Evolutionary conservation across 139 green algal species (phyloP).

Genomic region (Auxenochlorella pyrenoidosa): DNA sequence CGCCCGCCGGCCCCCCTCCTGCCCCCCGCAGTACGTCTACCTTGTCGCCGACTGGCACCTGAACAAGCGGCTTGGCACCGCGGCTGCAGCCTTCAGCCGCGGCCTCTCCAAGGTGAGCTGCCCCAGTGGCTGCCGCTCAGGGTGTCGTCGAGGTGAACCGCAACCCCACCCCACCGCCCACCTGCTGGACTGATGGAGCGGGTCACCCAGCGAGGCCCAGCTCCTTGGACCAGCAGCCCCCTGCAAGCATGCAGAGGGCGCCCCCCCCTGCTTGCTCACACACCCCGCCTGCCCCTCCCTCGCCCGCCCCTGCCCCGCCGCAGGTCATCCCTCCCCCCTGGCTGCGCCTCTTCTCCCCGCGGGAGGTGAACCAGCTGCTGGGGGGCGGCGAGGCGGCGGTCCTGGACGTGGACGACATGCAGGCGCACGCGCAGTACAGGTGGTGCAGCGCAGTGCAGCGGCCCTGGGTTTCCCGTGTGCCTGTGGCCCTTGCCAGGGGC

Average conservation of each 20-base stretch:
- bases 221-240: too few relatives aligned
- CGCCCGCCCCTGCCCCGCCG: too few relatives aligned
- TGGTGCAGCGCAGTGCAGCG: too few relatives aligned
- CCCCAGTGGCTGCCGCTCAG: not conserved
- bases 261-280: too few relatives aligned
- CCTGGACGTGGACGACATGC: conserved; percentile 86
- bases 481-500: too few relatives aligned
- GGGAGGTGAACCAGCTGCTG: conserved; percentile 87
- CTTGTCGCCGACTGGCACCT: conserved; percentile 88
- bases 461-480: too few relatives aligned
- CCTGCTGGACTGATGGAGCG: too few relatives aligned
- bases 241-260: too few relatives aligned
- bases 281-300: too few relatives aligned
- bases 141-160: too few relatives aligned
- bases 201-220: too few relatives aligned
- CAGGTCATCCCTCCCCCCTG: conserved; percentile 62
- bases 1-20: not conserved
- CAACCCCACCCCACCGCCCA: too few relatives aligned
- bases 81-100: conserved; percentile 73
- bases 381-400: conserved; percentile 60
- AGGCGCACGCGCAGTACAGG: conserved; percentile 60
- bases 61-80: conserved; percentile 66
- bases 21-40: conserved; percentile 77
- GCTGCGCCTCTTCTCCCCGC: conserved; percentile 85
- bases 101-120: conserved; percentile 60